phyloP scores from a whole-genome alignment of 1,139 yeast genomes.

The Pichia sp. region DNA sequence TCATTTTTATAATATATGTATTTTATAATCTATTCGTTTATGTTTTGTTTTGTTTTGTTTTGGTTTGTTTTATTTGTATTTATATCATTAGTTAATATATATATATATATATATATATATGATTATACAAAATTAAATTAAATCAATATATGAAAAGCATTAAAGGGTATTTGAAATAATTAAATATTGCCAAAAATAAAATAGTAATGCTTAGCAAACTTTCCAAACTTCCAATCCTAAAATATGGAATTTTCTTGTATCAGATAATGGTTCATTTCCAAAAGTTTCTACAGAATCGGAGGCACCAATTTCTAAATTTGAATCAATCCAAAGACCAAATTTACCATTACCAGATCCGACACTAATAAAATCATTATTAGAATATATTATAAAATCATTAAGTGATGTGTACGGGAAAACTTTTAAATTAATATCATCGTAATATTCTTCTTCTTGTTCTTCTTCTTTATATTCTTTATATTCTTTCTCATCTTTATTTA shows the following conservation, averaged over 20 bases:
- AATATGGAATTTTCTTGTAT: constrained; percentile 60
- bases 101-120: background rate
- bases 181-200: too few relatives aligned
- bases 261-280: constrained; percentile 77
- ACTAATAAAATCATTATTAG: constrained; percentile 71
- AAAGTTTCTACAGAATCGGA: constrained; percentile 76
- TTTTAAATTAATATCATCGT: constrained; percentile 37
- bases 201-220: background rate
- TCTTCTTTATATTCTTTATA: constrained; percentile 1
- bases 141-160: background rate
- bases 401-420: constrained; percentile 87
- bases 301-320: constrained; percentile 66
- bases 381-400: constrained; percentile 79
- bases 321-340: constrained; percentile 87
- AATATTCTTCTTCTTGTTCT: background rate
- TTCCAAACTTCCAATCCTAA: constrained; percentile 85
- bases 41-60: background rate
- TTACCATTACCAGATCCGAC: constrained; percentile 93
- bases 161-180: constrained; percentile 26
- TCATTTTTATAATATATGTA: background rate
- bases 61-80: background rate
- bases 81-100: too few relatives aligned
- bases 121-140: background rate
- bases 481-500: background rate
- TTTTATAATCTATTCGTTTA: background rate